phyloP scores from a whole-genome alignment of 116 monocot species.

The Phalaenopsis hybrid region DNA sequence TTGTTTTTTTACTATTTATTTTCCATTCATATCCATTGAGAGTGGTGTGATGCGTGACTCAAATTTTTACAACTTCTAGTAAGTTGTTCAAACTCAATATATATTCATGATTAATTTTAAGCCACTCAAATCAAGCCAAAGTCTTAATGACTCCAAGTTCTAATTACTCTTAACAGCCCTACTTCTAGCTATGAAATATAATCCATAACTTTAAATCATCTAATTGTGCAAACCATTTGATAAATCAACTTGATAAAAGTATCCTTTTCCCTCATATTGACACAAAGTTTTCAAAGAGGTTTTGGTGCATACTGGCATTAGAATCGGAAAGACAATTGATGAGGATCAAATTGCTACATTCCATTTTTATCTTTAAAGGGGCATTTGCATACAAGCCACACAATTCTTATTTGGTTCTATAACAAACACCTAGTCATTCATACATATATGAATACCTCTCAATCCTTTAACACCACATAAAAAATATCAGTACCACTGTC shows the following conservation, averaged over 20 bases:
- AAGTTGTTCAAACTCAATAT: background rate
- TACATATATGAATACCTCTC: too few relatives aligned
- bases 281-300: background rate
- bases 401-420: too few relatives aligned
- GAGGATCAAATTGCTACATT: background rate
- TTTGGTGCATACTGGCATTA: background rate
- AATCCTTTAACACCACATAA: too few relatives aligned
- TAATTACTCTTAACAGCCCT: slow-evolving; percentile 36
- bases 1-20: too few relatives aligned
- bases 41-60: too few relatives aligned
- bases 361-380: background rate
- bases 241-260: slow-evolving; percentile 1
- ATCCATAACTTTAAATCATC: slow-evolving; percentile 14
- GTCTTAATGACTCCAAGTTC: background rate
- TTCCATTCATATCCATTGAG: too few relatives aligned
- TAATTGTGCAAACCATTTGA: slow-evolving; percentile 10
- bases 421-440: too few relatives aligned
- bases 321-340: background rate
- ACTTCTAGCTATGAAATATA: slow-evolving; percentile 31
- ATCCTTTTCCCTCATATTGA: background rate
- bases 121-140: background rate
- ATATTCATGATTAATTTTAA: background rate
- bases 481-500: too few relatives aligned
- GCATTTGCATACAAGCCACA: too few relatives aligned
- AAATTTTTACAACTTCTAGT: too few relatives aligned